Base-by-base conservation (phyloP, 2,329 filamentous ascomycete genomes). In the Fusarium bulbicola region DNA sequence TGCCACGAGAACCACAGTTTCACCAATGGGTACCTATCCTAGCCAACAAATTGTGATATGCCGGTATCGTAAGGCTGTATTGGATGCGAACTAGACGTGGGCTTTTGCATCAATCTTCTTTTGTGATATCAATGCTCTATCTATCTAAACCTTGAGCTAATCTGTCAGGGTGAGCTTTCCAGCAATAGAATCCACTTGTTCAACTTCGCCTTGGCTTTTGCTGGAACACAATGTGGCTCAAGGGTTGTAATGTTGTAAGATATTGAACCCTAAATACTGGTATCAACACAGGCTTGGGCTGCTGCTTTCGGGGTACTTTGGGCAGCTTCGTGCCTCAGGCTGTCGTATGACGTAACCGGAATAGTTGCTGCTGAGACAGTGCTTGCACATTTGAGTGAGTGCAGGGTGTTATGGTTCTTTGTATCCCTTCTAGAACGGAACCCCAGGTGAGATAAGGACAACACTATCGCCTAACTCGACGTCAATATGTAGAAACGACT, bases 371-470 rank as follows among this genome's bases (percentile, higher is more conserved):
- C 54, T 40, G 30, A 36, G 58, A n/a, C 43, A 53, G 59, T 18
- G 34, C 13, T 26, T 61, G 34, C 50, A 43, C 40, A 40, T 64
- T 28, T 21, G 45, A 37, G 45, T 20, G 24, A 24, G 39, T 73
- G 40, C 46, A 67, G 49, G 49, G 36, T 56, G 54, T 40, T 30
- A 30, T 36, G 30, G 12, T 49, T 26, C 54, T 21, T 40, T 40
- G 24, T 50, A 6, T n/a, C 37, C 20, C 43, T 16, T 59, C 45
- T 72, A 74, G 36, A 74, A 74, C 4, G 85, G 83, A 46, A 82
- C 86, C 75, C 90, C 88, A 20, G 91, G 91, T 61, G 91, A 92
- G 77, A 92, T 92, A 77, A 93, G 86, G 67, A 93, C 90, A 60
- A 93, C 92, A 66, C 91, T 93, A 77, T 93, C 92, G 73, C 92